Conservation (phyloP, 1,284 basidiomycete genomes). For the Ceratobasidium sp. region DNA sequence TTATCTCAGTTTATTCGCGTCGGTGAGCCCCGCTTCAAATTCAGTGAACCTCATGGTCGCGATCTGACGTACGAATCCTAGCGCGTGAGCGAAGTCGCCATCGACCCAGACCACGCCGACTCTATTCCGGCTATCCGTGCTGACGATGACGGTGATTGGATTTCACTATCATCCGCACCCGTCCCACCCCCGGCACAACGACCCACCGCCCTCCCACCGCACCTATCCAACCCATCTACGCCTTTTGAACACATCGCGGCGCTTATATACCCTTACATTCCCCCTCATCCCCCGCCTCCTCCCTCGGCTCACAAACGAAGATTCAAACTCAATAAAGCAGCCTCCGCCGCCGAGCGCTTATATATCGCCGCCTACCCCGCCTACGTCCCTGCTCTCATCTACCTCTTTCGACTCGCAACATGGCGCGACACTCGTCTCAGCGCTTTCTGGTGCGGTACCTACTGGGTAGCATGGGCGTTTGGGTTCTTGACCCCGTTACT, state of each 20-base stretch:
- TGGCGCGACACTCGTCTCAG: slow-evolving; percentile 69
- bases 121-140: background rate
- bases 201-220: slow-evolving; percentile 12
- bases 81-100: slow-evolving; percentile 39
- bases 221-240: slow-evolving; percentile 17
- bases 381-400: slow-evolving; percentile 64
- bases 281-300: slow-evolving; percentile 3
- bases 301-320: slow-evolving; percentile 8
- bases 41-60: background rate
- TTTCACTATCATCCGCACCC: background rate
- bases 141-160: slow-evolving; percentile 29
- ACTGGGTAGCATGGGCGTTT: slow-evolving; percentile 74
- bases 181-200: slow-evolving; percentile 2
- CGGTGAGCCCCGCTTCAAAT: slow-evolving; percentile 15
- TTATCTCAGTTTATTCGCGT: slow-evolving; percentile 42
- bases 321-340: slow-evolving; percentile 15
- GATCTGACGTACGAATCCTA: background rate
- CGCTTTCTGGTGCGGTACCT: slow-evolving; percentile 67
- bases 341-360: slow-evolving; percentile 21
- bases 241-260: slow-evolving; percentile 23
- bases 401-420: slow-evolving; percentile 63
- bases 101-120: slow-evolving; percentile 31
- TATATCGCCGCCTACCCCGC: slow-evolving; percentile 60
- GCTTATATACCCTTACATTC: slow-evolving; percentile 5
- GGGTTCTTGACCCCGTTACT: slow-evolving; percentile 69